Evolutionary conservation across 768 basidiomycete genomes (phyloP), one percentile per base, ranked within the genome.

Genomic region (Kwoniella heveanensis): DNA sequence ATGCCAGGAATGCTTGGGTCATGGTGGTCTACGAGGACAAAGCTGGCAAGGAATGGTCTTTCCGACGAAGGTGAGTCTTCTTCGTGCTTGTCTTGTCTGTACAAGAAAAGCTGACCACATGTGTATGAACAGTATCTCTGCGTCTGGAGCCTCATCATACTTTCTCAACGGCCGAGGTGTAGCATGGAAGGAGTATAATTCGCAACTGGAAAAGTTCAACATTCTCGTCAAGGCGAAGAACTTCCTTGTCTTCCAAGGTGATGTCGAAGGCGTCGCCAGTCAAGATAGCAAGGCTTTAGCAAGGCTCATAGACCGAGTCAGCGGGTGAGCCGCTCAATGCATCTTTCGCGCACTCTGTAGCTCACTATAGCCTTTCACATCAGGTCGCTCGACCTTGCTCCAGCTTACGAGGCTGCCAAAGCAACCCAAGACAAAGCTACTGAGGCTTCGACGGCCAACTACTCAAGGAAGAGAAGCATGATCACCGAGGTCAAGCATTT

Each of bases 191-290:
- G 86, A 86, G 1, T 99, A 98, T 83, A 96, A 96, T 64, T 83
- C 88, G 5, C 90, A 91, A 13, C 88, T 99, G 25, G 84, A 90
- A 60, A 83, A 85, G 7, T 93, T 96, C 72, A 96, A 97, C 74
- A 91, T 99, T 74, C 90, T 98, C 51, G 93, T 98, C 74, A 97
- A 96, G 81, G 96, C 96, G 13, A 97, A 97, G 83, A 98, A 98
- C 82, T 99, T 98, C 74, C 88, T 98, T 56, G 96, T 98, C 12
- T 98, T 99, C 82, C 96, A 99, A 77, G 96, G 96, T 55, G 96
- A 98, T 76, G 96, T 99, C 30, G 96, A 99, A 81, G 91, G 92
- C 1, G 91, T 99, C 32, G 96, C 96, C 0, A 90, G 91, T 1
- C 96, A 99, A 71, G 92, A 90, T 0, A 86, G 96, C 17, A 88